A percentile compares a stretch with the other conserved stretches of the same genome.
phyloP scores from a whole-genome alignment of 1,139 yeast genomes.

The Kodamaea fungicola region DNA sequence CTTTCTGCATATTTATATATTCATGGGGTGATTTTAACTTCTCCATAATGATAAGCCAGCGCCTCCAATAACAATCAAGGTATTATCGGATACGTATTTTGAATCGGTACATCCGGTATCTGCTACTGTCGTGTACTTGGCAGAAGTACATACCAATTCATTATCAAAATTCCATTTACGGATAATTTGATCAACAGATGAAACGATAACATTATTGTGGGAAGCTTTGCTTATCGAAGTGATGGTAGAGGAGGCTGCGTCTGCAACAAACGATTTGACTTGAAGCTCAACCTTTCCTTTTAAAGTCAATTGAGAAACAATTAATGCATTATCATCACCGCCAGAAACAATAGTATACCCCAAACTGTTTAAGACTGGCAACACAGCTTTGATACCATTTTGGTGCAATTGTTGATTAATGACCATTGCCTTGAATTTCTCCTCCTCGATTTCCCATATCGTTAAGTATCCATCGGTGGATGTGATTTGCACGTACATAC shows the following conservation, averaged over 20 bases:
- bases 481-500: slow-evolving; percentile 46
- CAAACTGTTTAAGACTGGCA: slow-evolving; percentile 13
- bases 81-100: slow-evolving; percentile 18
- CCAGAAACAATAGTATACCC: slow-evolving; percentile 57
- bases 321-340: slow-evolving; percentile 87
- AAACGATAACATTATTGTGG: slow-evolving; percentile 33
- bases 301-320: slow-evolving; percentile 37
- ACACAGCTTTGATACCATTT: slow-evolving; percentile 69
- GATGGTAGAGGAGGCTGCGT: slow-evolving; percentile 85
- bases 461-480: slow-evolving; percentile 83
- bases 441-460: slow-evolving; percentile 48
- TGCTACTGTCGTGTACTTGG: slow-evolving; percentile 74
- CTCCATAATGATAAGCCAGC: slow-evolving; percentile 65
- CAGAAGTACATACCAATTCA: slow-evolving; percentile 34
- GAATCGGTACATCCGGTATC: slow-evolving; percentile 78
- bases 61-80: slow-evolving; percentile 57
- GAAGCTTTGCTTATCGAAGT: slow-evolving; percentile 52
- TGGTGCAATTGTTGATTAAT: slow-evolving; percentile 66
- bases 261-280: slow-evolving; percentile 31
- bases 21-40: slow-evolving; percentile 5
- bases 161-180: slow-evolving; percentile 55
- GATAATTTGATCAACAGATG: slow-evolving; percentile 78
- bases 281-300: slow-evolving; percentile 16
- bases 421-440: slow-evolving; percentile 15
- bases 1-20: background rate